Base-by-base conservation (phyloP, 768 basidiomycete species). In the Collybia sp. region DNA sequence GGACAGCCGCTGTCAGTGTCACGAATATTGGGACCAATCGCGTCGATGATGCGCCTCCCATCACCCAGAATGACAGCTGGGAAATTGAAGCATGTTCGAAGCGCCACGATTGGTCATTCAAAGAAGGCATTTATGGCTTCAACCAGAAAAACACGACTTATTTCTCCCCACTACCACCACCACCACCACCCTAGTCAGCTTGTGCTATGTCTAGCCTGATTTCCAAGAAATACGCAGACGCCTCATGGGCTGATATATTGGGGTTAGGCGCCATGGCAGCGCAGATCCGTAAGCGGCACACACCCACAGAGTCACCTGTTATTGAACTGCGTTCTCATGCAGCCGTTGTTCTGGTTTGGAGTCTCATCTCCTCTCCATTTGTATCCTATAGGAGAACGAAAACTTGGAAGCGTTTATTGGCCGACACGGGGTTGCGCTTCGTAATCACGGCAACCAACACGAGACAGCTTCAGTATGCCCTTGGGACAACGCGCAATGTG, bases 301-400 rank as follows among this genome's bases (percentile, higher is more conserved):
- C 30, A 17, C 6, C 30, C 9, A 15, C 25, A 6, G 45, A 4
- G 30, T 13, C 43, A 63, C 60, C 62, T 2, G 25, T 25, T 25
- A 25, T 25, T 25, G 25, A 25, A 25, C 25, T 8, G 8, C 8
- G 25, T 41, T 51, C 0, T 37, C 10, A 3, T 18, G 35, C 17
- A 37, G 35, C 35, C n/a, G 35, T 19, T 20, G 39, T 43, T 5
- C 42, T 64, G 1, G 36, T 44, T 1, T 62, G 63, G 63, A 53
- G 46, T 1, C 39, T 58, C 19, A 16, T 50, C 2, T 55, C 55
- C n/a, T 58, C 50, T 9, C 45, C 56, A 1, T 63, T 60, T 37
- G 46, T 56, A 12, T 42, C 49, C 33, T 48, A 44, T 32, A 63
- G 63, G 44, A 47, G 44, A 40, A 45, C 53, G 40, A 64, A 64